Evolutionary conservation across 768 basidiomycete species (phyloP), one percentile per base, ranked within the genome.

Genomic region (Agrocybe praecox): DNA sequence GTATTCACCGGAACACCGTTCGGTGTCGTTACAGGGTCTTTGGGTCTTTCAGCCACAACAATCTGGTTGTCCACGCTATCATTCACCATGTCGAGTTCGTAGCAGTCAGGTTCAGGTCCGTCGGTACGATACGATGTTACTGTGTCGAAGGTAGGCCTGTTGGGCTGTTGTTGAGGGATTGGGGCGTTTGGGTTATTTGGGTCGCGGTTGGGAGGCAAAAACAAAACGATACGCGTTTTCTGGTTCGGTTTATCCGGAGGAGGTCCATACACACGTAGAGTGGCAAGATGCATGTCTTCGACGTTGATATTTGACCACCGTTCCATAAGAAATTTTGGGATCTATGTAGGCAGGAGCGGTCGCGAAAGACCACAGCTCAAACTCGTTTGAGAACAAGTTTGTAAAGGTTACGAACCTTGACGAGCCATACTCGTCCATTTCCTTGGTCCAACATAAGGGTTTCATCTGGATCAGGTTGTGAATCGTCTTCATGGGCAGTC

Each of bases 21-120:
- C 6, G 74, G 66, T 14, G 61, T 44, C 55, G 69, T 71, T 56
- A 81, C 64, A 24, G 76, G 29, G 69, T 84, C 89, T 65, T 91
- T 93, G 21, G 88, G 87, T 51, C 88, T 84, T 70, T 94, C 91
- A 0, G 91, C 92, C 33, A 94, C 83, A 24, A 94, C 90, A 55
- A 91, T 81, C 70, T 94, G 88, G 73, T 94, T 95, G 63, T 91
- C 90, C 9, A 92, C 89, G 29, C 83, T 72, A 59, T 92, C 88
- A 59, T 92, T 89, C 43, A 94, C 86, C 84, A 96, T 92, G 43
- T 92, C 88, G 32, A 98, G 79, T 63, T 94, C 91, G 74, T 94
- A 98, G 70, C 86, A 82, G 64, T 90, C 89, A 5, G 81, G 82
- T 58, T 84, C 80, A 6, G 72, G 65, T 6, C 71, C 73, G 1